Conservation (phyloP, 2,329 filamentous ascomycete genomes). For the Penicillium polonicum region DNA sequence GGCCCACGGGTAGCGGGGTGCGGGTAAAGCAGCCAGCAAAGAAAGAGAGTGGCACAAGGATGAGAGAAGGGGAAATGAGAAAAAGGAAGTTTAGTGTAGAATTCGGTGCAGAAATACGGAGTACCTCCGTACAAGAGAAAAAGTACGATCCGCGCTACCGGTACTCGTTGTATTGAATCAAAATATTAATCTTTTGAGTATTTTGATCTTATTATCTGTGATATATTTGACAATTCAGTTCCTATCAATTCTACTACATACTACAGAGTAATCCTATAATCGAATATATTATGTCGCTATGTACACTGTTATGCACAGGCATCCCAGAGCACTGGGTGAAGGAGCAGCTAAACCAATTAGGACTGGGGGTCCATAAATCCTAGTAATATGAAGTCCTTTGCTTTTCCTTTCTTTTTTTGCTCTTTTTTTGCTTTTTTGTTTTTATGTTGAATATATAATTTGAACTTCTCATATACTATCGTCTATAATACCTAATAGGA, state of each 20-base stretch:
- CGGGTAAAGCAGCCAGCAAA: not conserved
- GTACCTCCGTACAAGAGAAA: not conserved
- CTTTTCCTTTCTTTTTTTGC: not conserved
- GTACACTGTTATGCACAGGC: not conserved
- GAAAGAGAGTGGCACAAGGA: not conserved
- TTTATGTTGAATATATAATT: not conserved
- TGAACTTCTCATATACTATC: too few relatives aligned
- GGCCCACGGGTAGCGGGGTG: not conserved
- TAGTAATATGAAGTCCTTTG: not conserved
- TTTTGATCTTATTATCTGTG: not conserved
- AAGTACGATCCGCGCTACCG: conserved; percentile 4
- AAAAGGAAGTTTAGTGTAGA: not conserved
- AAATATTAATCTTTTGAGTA: too few relatives aligned
- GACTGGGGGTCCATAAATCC: not conserved
- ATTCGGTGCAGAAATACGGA: conserved; percentile 2
- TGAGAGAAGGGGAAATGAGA: conserved; percentile 4
- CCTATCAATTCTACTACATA: not conserved
- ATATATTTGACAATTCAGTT: not conserved
- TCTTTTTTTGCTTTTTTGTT: not conserved
- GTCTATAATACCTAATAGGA: too few relatives aligned
- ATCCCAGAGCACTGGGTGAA: not conserved
- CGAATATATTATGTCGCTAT: not conserved
- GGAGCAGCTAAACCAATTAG: not conserved
- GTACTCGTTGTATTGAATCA: not conserved
- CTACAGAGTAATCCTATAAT: not conserved